Base-by-base conservation (phyloP, 306 rosid genomes). In the Acacia confusa region DNA sequence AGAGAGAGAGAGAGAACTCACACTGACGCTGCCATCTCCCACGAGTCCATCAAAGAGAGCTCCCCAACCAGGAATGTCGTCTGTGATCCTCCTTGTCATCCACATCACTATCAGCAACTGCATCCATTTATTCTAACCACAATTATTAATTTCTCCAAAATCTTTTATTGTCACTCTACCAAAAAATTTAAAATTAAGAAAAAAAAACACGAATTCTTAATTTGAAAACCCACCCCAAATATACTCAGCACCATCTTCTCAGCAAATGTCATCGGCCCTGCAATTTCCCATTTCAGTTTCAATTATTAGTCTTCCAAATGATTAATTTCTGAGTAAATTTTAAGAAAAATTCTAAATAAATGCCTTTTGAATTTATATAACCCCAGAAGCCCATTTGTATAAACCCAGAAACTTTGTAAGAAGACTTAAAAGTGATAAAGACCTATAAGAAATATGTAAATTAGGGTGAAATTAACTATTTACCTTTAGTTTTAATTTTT, bases 51-150 rank as follows among this genome's bases (percentile, higher is more conserved):
- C 48, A 81, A 94, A 92, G 64, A 91, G 92, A 79, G 78, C 69
- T 78, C 97, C 98, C 97, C 98, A 94, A 40, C 98, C 98, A 34
- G 98, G 97, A 78, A 92, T 78, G 43, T 94, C 97, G 65, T 92
- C 92, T 58, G 98, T 89, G 63, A 95, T 89, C 70, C 88, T 92
- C 81, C 94, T 92, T 72, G 97, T 92, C 98, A 95, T 95, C 98
- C 98, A 92, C 78, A 95, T 76, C 57, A 90, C 17, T 69, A 95
- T 88, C 72, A 95, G 82, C 77, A 85, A 63, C 98, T 95, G 82
- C 88, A 69, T 40, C 16, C 17, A 72, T 74, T 81, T 44, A 75
- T 76, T 81, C 76, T 81, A 28, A 73, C 22, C 52, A 14, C 75
- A n/a, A 71, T 16, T 47, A 14, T 73, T 60, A 60, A 2, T 28